These are phyloP conservation scores for Tephrocybe rancida DNA, from an alignment of 768 basidiomycete genomes.

Conservation along the genomic window DNA sequence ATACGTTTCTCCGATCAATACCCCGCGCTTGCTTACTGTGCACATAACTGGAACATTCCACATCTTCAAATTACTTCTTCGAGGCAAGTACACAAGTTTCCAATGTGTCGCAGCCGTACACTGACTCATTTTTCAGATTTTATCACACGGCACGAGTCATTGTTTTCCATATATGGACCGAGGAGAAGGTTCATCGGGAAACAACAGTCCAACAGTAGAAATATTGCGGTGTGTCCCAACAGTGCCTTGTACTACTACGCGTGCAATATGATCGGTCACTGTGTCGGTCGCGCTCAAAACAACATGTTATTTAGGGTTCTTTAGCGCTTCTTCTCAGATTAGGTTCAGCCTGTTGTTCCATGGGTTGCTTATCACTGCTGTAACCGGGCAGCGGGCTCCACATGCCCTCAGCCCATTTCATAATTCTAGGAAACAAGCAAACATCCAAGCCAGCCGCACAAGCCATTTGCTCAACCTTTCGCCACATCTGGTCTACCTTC, in stretches of 20 bases:
- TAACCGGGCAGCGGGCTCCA: background rate
- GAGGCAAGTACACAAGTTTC: slow-evolving; percentile 10
- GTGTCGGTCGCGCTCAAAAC: background rate
- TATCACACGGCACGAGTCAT: slow-evolving; percentile 16
- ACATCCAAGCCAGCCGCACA: slow-evolving; percentile 18
- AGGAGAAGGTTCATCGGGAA: slow-evolving; percentile 7
- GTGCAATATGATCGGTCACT: slow-evolving; percentile 3
- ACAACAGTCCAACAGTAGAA: slow-evolving; percentile 10
- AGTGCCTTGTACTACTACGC: background rate
- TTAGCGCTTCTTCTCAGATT: background rate
- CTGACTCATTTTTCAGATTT: slow-evolving; percentile 17
- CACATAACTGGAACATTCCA: slow-evolving; percentile 8
- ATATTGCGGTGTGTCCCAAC: slow-evolving; percentile 9
- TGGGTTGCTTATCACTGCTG: slow-evolving; percentile 2
- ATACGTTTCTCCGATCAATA: background rate
- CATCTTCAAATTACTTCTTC: slow-evolving; percentile 4
- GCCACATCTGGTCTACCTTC: slow-evolving; percentile 8
- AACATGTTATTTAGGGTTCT: background rate
- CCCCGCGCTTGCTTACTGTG: background rate
- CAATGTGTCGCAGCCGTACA: background rate
- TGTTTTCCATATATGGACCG: slow-evolving; percentile 14
- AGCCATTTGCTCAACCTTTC: slow-evolving; percentile 5
- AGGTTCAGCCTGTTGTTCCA: background rate
- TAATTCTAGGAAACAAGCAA: slow-evolving; percentile 11
- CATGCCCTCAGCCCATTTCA: slow-evolving; percentile 9